Base-by-base conservation (phyloP, 1,139 yeast species). In the Lipomyces yarrowii region DNA sequence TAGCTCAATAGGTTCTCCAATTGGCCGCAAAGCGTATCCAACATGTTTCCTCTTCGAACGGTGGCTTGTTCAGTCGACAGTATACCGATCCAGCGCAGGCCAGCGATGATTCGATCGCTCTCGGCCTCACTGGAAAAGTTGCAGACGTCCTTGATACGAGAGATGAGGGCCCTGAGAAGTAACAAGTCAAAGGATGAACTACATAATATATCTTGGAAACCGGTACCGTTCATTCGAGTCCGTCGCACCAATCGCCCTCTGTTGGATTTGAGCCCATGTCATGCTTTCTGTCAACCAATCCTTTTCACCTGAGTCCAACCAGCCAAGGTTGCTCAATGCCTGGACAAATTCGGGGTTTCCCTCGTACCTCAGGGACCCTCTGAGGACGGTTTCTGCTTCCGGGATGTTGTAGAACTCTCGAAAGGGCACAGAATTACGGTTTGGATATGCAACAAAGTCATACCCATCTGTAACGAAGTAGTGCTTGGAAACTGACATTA, bases 291-390 rank as follows among this genome's bases (percentile, higher is more conserved):
- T 73, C 80, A 92, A 89, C 71, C 83, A 80, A 70, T 85, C 88
- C 69, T 80, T 79, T 70, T 86, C 84, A 57, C 86, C 88, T 74
- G 94, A 98, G 77, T 86, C 87, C 77, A 94, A 85, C 86, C 94
- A 89, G 51, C 97, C 98, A 75, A 91, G 82, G 79, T 94, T 98
- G 68, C 93, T 98, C 68, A 94, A 85, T 61, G 89, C 97, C 83
- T 93, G 93, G 80, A 93, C 88, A 78, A 94, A 93, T 82, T 93
- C 97, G 65, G 98, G 98, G 92, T 94, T 94, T 62, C 98, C 98
- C 82, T 92, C 98, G 87, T 84, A 94, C 82, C 98, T 87, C 78
- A 94, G 85, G 71, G 98, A 93, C 77, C 99, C 99, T 84, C 99
- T 90, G 74, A 93, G 86, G 70, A 93, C 92, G 67, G 97, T 91